Percentiles rank a stretch among this genome's conserved stretches.
phyloP scores from a whole-genome alignment of 495 filamentous ascomycete species.

The Neurospora sp. region DNA sequence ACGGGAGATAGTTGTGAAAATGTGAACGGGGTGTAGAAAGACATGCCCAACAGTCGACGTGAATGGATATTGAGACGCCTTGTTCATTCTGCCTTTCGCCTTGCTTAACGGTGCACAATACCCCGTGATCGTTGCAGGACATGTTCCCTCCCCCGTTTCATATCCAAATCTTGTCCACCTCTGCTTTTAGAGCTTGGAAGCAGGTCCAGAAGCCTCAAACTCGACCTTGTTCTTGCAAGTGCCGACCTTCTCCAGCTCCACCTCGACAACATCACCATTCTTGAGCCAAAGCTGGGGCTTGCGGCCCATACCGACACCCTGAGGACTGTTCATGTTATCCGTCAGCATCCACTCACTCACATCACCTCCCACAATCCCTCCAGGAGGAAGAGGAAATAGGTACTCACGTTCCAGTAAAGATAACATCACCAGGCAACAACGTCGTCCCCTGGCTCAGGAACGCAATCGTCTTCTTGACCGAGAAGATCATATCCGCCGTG shows the following conservation, averaged over 20 bases:
- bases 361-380: background rate
- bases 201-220: constrained; percentile 39
- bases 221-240: constrained; percentile 63
- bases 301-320: constrained; percentile 70
- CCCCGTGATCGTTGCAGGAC: background rate
- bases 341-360: background rate
- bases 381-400: background rate
- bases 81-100: no score
- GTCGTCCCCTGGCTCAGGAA: constrained; percentile 73
- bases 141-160: background rate
- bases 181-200: constrained; percentile 40
- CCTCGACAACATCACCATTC: constrained; percentile 71
- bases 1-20: no score
- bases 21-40: no score
- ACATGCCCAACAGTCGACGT: no score
- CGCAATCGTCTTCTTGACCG: constrained; percentile 59
- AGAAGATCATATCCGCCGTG: constrained; percentile 77
- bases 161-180: background rate
- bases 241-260: constrained; percentile 62
- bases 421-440: constrained; percentile 66
- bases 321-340: constrained; percentile 36
- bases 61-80: no score
- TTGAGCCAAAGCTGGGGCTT: constrained; percentile 68
- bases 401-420: constrained; percentile 78
- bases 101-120: background rate